Conservation (phyloP, 192 early-diverging fungal species). For the Coemansia asiatica region DNA sequence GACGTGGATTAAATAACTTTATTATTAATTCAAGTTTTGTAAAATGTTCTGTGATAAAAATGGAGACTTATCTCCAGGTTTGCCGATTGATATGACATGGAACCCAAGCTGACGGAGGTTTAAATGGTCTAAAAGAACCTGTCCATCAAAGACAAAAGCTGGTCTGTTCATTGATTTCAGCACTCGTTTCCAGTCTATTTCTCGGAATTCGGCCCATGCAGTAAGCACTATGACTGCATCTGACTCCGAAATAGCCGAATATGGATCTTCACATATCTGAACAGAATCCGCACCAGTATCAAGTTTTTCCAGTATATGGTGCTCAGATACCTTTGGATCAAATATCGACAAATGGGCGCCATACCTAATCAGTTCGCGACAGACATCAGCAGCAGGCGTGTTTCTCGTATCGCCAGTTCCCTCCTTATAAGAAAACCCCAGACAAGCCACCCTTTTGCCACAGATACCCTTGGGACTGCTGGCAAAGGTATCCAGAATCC, state of each 20-base stretch:
- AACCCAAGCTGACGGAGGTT: constrained; percentile 78
- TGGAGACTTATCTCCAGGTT: too few species aligned
- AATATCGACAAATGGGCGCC: constrained; percentile 77
- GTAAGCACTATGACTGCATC: constrained; percentile 83
- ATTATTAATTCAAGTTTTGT: too few species aligned
- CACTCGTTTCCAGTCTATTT: constrained; percentile 67
- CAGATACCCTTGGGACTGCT: constrained; percentile 66
- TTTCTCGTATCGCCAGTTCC: constrained; percentile 92
- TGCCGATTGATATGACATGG: constrained; percentile 70
- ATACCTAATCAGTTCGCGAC: constrained; percentile 76
- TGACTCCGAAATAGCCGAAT: constrained; percentile 67
- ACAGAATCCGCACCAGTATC: constrained; percentile 43
- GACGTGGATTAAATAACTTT: too few species aligned
- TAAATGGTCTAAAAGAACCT: constrained; percentile 69
- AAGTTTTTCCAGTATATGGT: constrained; percentile 64
- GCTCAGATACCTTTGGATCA: constrained; percentile 82
- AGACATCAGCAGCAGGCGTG: constrained; percentile 84
- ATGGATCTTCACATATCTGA: constrained; percentile 62
- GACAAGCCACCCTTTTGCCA: constrained; percentile 76
- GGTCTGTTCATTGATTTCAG: constrained; percentile 77
- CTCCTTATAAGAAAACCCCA: constrained; percentile 95
- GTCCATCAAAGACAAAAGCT: constrained; percentile 89
- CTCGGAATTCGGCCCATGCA: constrained; percentile 85
- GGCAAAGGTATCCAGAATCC: constrained; percentile 34
- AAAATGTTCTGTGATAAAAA: too few species aligned